Percentiles rank a stretch among this genome's conserved stretches.
phyloP scores from a whole-genome alignment of 441 rosid species.

The Raphanus hybrid region DNA sequence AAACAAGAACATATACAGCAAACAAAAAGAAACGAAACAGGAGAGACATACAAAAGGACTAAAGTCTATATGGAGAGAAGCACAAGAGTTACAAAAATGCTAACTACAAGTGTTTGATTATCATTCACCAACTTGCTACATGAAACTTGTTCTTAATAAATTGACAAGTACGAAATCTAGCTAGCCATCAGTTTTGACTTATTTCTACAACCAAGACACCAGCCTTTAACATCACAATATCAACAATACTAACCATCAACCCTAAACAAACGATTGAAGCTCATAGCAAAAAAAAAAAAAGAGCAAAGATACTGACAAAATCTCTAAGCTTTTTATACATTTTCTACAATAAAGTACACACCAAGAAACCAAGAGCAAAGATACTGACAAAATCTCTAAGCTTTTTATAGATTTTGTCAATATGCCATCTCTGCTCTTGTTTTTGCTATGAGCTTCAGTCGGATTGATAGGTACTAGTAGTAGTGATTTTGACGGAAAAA shows the following conservation, averaged over 20 bases:
- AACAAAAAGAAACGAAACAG: not conserved
- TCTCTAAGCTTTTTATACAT: too few relatives aligned
- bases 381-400: too few relatives aligned
- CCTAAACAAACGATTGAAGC: not conserved
- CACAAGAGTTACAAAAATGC: not conserved
- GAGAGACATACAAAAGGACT: constrained; percentile 15
- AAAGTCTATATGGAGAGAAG: not conserved
- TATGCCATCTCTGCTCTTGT: too few relatives aligned
- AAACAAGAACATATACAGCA: not conserved
- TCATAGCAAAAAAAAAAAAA: not conserved
- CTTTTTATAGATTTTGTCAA: too few relatives aligned
- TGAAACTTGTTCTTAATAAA: not conserved
- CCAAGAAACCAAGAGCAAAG: too few relatives aligned
- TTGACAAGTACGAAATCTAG: not conserved
- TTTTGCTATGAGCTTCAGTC: too few relatives aligned
- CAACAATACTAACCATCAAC: not conserved
- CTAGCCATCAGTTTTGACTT: constrained; percentile 3
- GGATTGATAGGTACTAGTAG: too few relatives aligned
- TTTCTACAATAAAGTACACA: too few relatives aligned
- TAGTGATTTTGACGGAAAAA: too few relatives aligned
- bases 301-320: not conserved
- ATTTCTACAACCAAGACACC: not conserved
- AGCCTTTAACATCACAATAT: not conserved
- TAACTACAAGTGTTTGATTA: not conserved
- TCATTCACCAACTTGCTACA: constrained; percentile 18